Base-by-base conservation (phyloP, 306 rosid genomes). In the Glycine latifolia region DNA sequence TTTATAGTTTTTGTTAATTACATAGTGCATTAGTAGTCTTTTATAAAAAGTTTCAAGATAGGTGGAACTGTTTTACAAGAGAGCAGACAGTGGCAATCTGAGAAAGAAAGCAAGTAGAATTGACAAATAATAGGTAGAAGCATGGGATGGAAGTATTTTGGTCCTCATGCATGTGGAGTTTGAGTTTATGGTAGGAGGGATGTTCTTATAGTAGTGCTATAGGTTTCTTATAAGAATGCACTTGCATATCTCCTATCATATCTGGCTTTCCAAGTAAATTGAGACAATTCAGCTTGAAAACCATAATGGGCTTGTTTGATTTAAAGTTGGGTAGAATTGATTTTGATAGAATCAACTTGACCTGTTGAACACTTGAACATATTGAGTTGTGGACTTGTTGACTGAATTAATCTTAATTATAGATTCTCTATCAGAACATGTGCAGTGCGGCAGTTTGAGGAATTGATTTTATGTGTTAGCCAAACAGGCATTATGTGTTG, bases 251-350 rank as follows among this genome's bases (percentile, higher is more conserved):
- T 47, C 13, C 0, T 65, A 39, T 65, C 44, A 60, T 35, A 12
- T 37, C 3, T 67, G 43, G 35, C 10, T 78, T 67, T 46, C 75
- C 67, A 12, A 12, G 5, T 41, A 41, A 67, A 67, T 54, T 0
- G 9, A 17, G 67, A 14, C 75, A 66, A 15, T 5, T 67, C 41
- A 78, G 56, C 55, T 26, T 79, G 39, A 78, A 67, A 41, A 13
- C 14, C 17, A 4, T 67, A 33, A 20, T 54, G 54, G 7, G 7
- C n/a, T 60, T 60, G 7, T 8, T 60, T 60, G 41, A 14, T 60
- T 26, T 60, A 9, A 20, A 20, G 39, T 26, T 60, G 66, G 41
- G 37, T 60, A 20, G 59, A 14, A n/a, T 53, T 53, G 20, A 53
- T 53, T 52, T 52, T 52, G 26, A 15, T 54, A 54, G 67, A 61